These are phyloP conservation scores for Ganoderma resinaceum DNA, from an alignment of 1,284 basidiomycete genomes.

Conservation along the genomic window DNA sequence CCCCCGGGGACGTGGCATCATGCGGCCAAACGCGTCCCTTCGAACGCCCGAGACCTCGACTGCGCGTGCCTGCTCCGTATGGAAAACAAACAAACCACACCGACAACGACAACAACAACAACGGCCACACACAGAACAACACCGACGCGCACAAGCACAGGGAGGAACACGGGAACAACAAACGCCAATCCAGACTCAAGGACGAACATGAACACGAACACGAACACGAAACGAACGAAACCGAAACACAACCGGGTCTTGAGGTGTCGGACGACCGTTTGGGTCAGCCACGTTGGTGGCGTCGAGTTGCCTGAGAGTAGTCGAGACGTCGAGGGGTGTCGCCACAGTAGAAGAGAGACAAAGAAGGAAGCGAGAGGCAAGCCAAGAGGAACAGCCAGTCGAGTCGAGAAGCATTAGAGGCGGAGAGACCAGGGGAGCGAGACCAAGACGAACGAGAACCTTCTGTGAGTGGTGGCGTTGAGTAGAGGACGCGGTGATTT, in stretches of 20 bases:
- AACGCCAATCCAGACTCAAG: background rate
- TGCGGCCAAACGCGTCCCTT: conserved; percentile 12
- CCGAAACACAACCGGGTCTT: background rate
- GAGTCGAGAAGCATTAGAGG: background rate
- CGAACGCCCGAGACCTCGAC: conserved; percentile 26
- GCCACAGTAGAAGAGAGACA: background rate
- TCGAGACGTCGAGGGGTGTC: background rate
- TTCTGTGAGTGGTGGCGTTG: background rate
- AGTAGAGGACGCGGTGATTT: background rate
- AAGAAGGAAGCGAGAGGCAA: background rate
- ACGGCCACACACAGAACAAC: background rate
- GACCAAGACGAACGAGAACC: background rate
- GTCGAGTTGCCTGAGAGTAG: conserved; percentile 6
- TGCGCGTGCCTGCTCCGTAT: conserved; percentile 21
- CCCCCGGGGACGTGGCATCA: conserved; percentile 22
- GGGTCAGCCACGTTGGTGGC: conserved; percentile 3
- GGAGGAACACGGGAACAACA: background rate
- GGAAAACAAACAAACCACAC: background rate
- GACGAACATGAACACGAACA: background rate
- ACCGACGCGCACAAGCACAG: background rate
- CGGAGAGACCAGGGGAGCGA: background rate
- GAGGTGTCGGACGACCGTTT: background rate
- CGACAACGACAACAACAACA: background rate
- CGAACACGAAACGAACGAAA: background rate
- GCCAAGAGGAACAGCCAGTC: background rate